These are phyloP conservation scores for Rubroboletus satanas DNA, from an alignment of 768 basidiomycete species.

Conservation along the genomic window DNA sequence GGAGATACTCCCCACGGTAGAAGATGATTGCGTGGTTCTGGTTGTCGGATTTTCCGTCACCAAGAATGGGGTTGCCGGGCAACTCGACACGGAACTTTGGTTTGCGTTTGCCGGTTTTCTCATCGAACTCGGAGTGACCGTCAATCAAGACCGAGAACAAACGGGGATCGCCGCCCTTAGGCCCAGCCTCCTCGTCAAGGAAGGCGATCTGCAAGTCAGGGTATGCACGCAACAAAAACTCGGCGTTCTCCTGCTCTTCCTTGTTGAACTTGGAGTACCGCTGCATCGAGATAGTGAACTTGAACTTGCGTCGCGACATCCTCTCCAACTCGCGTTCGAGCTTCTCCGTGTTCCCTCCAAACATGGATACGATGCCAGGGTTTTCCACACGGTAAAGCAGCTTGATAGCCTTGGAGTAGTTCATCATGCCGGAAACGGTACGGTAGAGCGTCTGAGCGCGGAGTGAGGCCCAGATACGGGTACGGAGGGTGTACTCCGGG, in stretches of 20 bases:
- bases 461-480: conserved; percentile 98
- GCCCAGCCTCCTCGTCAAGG: conserved; percentile 91
- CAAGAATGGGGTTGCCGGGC: conserved; percentile 97
- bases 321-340: conserved; percentile 94
- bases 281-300: conserved; percentile 98
- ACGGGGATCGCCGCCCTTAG: conserved; percentile 82
- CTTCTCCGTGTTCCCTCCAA: conserved; percentile 94
- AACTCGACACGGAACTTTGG: conserved; percentile 98
- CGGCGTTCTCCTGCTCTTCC: conserved; percentile 97
- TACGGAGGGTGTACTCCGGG: conserved; percentile 97
- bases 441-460: conserved; percentile 98
- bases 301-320: conserved; percentile 98
- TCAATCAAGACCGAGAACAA: conserved; percentile 94
- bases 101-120: conserved; percentile 81
- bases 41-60: conserved; percentile 99
- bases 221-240: conserved; percentile 95
- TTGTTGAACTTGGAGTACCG: conserved; percentile 99
- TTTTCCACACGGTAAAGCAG: conserved; percentile 98
- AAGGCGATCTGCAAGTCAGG: conserved; percentile 98
- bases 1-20: conserved; percentile 97
- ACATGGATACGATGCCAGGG: conserved; percentile 93
- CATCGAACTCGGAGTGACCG: conserved; percentile 93
- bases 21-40: conserved; percentile 99
- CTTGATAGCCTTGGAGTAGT: conserved; percentile 99
- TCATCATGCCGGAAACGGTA: conserved; percentile 99